Conservation (phyloP, 306 rosid genomes). For the Fagus sylvatica region DNA sequence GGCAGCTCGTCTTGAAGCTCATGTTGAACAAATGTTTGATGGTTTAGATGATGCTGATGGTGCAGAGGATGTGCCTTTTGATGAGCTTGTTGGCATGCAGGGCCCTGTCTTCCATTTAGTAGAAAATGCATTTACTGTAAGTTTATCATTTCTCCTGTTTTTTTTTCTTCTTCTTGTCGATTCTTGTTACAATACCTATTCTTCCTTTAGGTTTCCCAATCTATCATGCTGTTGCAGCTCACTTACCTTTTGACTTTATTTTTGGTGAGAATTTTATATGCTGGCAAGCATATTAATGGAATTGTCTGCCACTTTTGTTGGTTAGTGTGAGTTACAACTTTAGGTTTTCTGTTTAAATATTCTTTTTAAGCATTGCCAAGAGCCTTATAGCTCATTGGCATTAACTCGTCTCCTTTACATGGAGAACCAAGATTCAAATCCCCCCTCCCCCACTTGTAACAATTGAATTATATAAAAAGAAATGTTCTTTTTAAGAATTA, state of each 20-base stretch:
- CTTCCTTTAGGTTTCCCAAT: neutral
- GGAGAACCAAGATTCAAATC: no score
- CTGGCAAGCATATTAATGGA: neutral
- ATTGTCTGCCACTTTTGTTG: neutral
- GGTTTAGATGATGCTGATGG: constrained; percentile 99
- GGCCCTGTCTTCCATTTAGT: constrained; percentile 99
- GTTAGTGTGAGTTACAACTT: neutral
- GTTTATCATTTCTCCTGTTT: constrained; percentile 24
- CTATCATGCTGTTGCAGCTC: neutral
- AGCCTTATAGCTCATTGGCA: no score
- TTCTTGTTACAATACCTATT: neutral
- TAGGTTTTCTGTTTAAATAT: neutral
- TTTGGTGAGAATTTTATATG: neutral
- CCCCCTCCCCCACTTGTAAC: no score
- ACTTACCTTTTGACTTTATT: neutral
- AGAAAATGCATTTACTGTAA: constrained; percentile 97
- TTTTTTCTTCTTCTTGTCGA: neutral
- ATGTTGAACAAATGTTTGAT: constrained; percentile 98
- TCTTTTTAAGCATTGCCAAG: neutral
- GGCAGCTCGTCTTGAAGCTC: constrained; percentile 99
- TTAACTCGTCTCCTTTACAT: no score
- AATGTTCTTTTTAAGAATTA: neutral
- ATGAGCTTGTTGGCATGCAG: constrained; percentile 99
- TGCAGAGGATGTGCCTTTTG: constrained; percentile 99
- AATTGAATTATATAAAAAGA: neutral